Base-by-base conservation (phyloP, 2,329 filamentous ascomycete genomes). In the Pestalotiopsis sp. region DNA sequence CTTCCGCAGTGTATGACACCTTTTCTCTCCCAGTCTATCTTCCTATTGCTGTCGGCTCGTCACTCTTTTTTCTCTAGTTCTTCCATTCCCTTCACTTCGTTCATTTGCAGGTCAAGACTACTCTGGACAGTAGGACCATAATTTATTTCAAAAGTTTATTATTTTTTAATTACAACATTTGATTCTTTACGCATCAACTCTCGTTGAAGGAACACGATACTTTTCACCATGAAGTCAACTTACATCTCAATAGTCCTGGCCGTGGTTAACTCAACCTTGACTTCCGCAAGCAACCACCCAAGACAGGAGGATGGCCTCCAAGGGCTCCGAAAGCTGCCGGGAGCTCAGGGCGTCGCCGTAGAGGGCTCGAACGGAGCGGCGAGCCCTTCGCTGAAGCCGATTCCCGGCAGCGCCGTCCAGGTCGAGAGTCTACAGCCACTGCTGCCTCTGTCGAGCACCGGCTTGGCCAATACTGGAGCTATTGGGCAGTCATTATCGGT, bases 101-200 rank as follows among this genome's bases (percentile, higher is more conserved):
- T 67, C 66, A 17, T 68, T 69, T 56, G 65, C 65, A 41, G 68
- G 68, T 66, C 68, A 69, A 36, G 31, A 66, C 66, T 67, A 67
- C 68, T 67, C 59, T 49, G 61, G 59, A 52, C 45, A 69, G 68
- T 49, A 59, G n/a, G 20, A 59, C 49, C 45, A 61, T 66, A 45
- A 61, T 4, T 65, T 61, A 52, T 27, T 9, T 25, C 64, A 20
- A 23, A 49, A 23, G n/a, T 61, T 9, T 4, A 20, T 20, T n/a
- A 23, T 17, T 20, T 2, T 27, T 14, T 36, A 56, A 62, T 17
- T 13, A 38, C 23, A 12, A 1, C 38, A 7, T 17, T 31, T 23
- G 17, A 20, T 64, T 17, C 41, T 36, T 41, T 49, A 36, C 7
- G 9, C 7, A 36, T 2, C 7, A 2, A 36, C 7, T 36, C 12